Percentiles rank a stretch among this genome's conserved stretches.
phyloP scores from a whole-genome alignment of 2,329 filamentous ascomycete genomes.

The Colletotrichum simmondsii region DNA sequence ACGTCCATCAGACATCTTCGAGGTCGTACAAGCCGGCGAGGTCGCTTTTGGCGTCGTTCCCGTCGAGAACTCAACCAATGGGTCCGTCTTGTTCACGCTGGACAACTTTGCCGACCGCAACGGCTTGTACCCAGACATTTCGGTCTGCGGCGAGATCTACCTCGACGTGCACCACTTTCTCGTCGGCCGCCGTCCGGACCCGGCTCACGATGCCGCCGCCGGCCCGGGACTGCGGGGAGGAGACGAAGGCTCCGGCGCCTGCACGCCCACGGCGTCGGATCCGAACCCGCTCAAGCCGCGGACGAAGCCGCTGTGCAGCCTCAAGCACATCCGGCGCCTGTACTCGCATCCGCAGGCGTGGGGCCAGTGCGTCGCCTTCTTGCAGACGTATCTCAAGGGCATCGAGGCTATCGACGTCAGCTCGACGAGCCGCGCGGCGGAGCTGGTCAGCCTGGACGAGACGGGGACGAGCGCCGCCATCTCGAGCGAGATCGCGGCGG shows the following conservation, averaged over 20 bases:
- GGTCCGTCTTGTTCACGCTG: conserved; percentile 88
- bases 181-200: conserved; percentile 61
- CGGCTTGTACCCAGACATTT: conserved; percentile 71
- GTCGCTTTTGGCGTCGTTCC: conserved; percentile 85
- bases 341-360: conserved; percentile 97
- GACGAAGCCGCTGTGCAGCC: conserved; percentile 58
- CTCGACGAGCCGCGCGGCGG: conserved; percentile 86
- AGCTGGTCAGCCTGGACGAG: conserved; percentile 73
- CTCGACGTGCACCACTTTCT: conserved; percentile 91
- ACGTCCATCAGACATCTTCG: conserved; percentile 76
- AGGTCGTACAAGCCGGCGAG: conserved; percentile 74
- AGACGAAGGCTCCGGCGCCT: conserved; percentile 53
- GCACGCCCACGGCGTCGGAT: conserved; percentile 59
- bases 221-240: conserved; percentile 28
- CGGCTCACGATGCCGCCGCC: conserved; percentile 42
- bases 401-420: conserved; percentile 86
- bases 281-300: conserved; percentile 57
- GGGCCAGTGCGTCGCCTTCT: conserved; percentile 86
- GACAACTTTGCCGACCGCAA: conserved; percentile 86
- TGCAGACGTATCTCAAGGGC: conserved; percentile 75
- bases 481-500: conserved; percentile 78
- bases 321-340: conserved; percentile 76
- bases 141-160: conserved; percentile 86
- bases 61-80: conserved; percentile 96
- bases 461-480: conserved; percentile 79